Evolutionary conservation across 805 yeast genomes (phyloP).

Genomic region (Lachancea quebecensis): DNA sequence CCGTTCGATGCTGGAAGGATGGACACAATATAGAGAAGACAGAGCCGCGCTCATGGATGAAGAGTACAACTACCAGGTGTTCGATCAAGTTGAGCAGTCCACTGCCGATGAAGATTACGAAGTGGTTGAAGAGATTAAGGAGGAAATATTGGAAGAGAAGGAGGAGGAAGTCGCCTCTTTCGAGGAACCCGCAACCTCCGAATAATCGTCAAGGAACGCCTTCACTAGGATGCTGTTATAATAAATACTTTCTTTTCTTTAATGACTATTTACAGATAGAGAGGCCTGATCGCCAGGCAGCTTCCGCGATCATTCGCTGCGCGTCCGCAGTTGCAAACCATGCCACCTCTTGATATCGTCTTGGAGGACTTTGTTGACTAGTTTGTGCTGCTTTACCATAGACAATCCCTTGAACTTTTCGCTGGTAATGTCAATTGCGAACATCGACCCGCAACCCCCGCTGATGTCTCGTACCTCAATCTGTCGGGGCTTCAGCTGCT

Average conservation of each 20-base stretch:
- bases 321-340: constrained; percentile 79
- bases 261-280: neutral
- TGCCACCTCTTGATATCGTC: constrained; percentile 93
- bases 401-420: constrained; percentile 68
- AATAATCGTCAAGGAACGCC: neutral
- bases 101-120: constrained; percentile 45
- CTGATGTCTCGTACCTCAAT: constrained; percentile 75
- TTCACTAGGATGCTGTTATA: neutral
- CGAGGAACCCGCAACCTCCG: constrained; percentile 5
- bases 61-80: constrained; percentile 17
- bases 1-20: constrained; percentile 72
- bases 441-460: constrained; percentile 99
- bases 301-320: constrained; percentile 35
- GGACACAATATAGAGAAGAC: constrained; percentile 71
- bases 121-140: constrained; percentile 73
- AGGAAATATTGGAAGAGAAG: constrained; percentile 63
- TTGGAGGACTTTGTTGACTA: constrained; percentile 73
- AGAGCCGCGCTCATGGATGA: constrained; percentile 40
- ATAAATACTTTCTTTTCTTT: neutral
- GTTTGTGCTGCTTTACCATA: constrained; percentile 85
- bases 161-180: constrained; percentile 54
- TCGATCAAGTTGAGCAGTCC: constrained; percentile 38
- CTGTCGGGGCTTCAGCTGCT: constrained; percentile 51
- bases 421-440: constrained; percentile 73
- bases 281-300: neutral